Base-by-base conservation (phyloP, 2,329 filamentous ascomycete species). In the Sporothrix brunneoviolacea region DNA sequence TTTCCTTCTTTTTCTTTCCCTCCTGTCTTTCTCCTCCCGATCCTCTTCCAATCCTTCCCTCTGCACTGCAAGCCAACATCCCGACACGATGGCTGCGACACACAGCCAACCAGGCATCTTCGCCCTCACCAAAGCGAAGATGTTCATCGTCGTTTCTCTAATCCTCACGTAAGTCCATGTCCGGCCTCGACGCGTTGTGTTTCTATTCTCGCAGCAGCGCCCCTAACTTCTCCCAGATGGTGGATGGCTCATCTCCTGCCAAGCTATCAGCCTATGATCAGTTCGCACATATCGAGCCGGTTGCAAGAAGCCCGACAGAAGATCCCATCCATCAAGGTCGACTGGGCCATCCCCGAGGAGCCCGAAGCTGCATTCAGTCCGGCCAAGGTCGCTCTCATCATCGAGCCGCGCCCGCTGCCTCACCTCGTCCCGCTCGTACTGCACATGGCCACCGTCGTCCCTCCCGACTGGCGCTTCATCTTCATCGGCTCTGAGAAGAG, bases 381-480 rank as follows among this genome's bases (percentile, higher is more conserved):
- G 16, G 72, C 73, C 48, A 78, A 77, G 57, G 61, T 78, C 24
- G 75, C 75, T 33, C 66, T 79, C 12, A 57, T 79, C n/a, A 71
- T 79, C 57, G 75, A 77, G 62, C 66, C 69, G 13, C 68, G 73
- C 6, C 67, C 70, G 2, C 58, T 75, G 13, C 68, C 74, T 13
- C 70, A 74, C 56, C 70, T 77, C 4, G 71, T 70, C 0, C 73
- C 75, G 3, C 69, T 73, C 51, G 65, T 77, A 22, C 63, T 76
- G 36, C 74, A 77, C 62, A 76, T 77, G 70, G 71, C 74, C 30
- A 64, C 70, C 4, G 72, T 77, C 19, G 71, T 76, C 2, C 75
- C 75, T 2, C 70, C 72, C 7, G 75, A 79, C 58, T 79, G 76
- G 76, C 71, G 70, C 39, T 76, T 78, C 60, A 59, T 74, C 54